A percentile compares a stretch with the other conserved stretches of the same genome.
Evolutionary conservation across 2,329 filamentous ascomycete species (phyloP).

Genomic region (Purpureocillium takamizusanense): DNA sequence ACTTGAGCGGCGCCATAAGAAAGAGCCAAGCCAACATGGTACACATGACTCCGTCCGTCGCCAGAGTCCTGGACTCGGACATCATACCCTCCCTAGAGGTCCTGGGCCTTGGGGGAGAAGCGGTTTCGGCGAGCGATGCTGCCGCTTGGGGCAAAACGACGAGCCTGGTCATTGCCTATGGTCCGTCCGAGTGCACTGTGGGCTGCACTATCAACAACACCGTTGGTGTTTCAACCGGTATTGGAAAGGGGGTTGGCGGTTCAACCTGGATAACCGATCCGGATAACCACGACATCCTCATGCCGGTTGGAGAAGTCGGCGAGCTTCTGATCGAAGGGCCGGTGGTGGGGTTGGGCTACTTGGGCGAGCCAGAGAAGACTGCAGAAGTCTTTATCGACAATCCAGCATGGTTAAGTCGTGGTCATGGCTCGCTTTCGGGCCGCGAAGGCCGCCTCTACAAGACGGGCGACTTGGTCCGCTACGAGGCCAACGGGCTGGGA

Average conservation of each 20-base stretch:
- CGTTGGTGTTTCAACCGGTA: conserved; percentile 31
- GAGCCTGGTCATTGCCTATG: conserved; percentile 41
- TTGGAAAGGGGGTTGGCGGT: conserved; percentile 38
- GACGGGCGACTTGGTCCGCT: conserved; percentile 50
- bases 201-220: conserved; percentile 39
- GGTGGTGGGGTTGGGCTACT: conserved; percentile 53
- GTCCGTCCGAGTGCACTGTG: conserved; percentile 45
- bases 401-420: conserved; percentile 40
- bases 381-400: conserved; percentile 47
- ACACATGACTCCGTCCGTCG: conserved; percentile 42
- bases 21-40: conserved; percentile 37
- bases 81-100: conserved; percentile 37
- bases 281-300: conserved; percentile 33
- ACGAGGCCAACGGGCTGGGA: conserved; percentile 42
- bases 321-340: conserved; percentile 49
- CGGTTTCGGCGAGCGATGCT: conserved; percentile 41
- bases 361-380: conserved; percentile 49
- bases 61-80: conserved; percentile 34
- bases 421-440: conserved; percentile 24
- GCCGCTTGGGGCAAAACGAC: conserved; percentile 36
- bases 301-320: conserved; percentile 38
- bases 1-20: conserved; percentile 35
- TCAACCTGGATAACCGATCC: conserved; percentile 44
- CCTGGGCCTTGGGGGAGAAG: conserved; percentile 40
- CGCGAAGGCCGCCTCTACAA: conserved; percentile 42